These are phyloP conservation scores for Lactifluus echinatus DNA, from an alignment of 768 basidiomycete genomes.

Conservation along the genomic window DNA sequence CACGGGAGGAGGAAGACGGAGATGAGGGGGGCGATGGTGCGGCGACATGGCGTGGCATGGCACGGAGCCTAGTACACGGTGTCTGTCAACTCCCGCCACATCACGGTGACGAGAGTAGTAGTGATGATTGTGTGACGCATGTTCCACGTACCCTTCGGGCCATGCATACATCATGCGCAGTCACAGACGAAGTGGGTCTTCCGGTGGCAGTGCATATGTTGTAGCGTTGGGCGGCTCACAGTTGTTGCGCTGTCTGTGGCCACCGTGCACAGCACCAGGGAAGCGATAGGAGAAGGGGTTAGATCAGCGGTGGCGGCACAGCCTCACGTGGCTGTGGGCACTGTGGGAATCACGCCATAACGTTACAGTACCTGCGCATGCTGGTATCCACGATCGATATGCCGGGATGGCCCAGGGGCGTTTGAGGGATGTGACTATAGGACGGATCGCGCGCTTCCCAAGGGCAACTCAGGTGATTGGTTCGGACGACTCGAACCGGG, in stretches of 20 bases:
- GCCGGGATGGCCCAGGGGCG: slow-evolving; percentile 9
- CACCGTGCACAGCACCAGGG: slow-evolving; percentile 12
- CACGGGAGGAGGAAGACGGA: slow-evolving; percentile 10
- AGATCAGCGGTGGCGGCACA: slow-evolving; percentile 13
- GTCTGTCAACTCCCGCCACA: slow-evolving; percentile 13
- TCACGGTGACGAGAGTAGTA: slow-evolving; percentile 11
- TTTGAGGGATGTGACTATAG: neutral
- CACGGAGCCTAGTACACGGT: slow-evolving; percentile 14
- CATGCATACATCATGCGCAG: neutral
- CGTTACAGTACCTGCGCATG: neutral
- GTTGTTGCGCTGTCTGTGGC: slow-evolving; percentile 6
- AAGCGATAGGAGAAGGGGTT: neutral
- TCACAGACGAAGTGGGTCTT: neutral
- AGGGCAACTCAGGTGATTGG: slow-evolving; percentile 13
- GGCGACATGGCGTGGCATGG: slow-evolving; percentile 10
- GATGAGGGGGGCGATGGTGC: slow-evolving; percentile 17
- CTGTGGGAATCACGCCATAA: neutral
- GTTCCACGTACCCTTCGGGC: neutral
- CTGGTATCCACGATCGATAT: slow-evolving; percentile 10
- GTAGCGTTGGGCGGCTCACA: neutral
- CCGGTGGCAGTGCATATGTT: slow-evolving; percentile 11
- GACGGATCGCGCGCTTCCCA: slow-evolving; percentile 5
- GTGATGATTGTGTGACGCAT: neutral
- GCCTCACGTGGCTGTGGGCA: slow-evolving; percentile 7
- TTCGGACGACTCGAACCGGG: slow-evolving; percentile 13